A percentile compares a stretch with the other conserved stretches of the same genome.
These are phyloP conservation scores for Staphylotrichum longicolle DNA, from an alignment of 495 filamentous ascomycete species.

Conservation along the genomic window DNA sequence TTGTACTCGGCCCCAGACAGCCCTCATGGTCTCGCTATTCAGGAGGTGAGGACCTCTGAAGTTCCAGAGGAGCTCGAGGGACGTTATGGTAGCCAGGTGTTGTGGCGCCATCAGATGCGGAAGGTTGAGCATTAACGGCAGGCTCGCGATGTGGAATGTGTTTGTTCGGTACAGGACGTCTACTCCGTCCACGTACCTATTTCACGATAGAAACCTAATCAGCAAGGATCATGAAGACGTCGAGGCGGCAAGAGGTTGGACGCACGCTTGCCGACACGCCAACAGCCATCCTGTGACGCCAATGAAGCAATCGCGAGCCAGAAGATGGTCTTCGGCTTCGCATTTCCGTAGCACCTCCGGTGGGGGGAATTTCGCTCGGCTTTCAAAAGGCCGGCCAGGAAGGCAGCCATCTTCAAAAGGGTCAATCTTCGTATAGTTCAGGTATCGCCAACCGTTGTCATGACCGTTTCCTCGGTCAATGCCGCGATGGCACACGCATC, in stretches of 20 bases:
- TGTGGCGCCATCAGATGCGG: conserved; percentile 7
- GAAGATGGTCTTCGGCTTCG: too few relatives aligned
- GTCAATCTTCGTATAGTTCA: background rate
- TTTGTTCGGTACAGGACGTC: conserved; percentile 27
- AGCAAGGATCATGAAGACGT: too few relatives aligned
- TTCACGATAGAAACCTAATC: too few relatives aligned
- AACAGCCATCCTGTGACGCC: conserved; percentile 27
- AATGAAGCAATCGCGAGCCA: conserved; percentile 14
- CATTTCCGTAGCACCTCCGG: too few relatives aligned
- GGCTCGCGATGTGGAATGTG: conserved; percentile 21
- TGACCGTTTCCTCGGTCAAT: background rate
- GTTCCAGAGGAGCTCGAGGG: conserved; percentile 21
- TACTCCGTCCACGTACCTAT: conserved; percentile 25
- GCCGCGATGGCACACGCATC: conserved; percentile 26
- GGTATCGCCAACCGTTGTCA: background rate
- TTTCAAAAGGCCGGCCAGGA: too few relatives aligned
- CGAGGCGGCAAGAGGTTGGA: too few relatives aligned
- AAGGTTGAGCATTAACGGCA: conserved; percentile 14
- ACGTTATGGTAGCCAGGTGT: conserved; percentile 13
- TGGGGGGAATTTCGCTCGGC: too few relatives aligned
- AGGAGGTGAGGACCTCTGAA: background rate
- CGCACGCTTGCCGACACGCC: conserved; percentile 25
- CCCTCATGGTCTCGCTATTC: background rate
- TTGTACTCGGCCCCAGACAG: background rate
- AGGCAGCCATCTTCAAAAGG: conserved; percentile 19